These are phyloP conservation scores for Lichtheimia hyalospora DNA, from an alignment of 371 early-diverging fungal species.

Conservation along the genomic window DNA sequence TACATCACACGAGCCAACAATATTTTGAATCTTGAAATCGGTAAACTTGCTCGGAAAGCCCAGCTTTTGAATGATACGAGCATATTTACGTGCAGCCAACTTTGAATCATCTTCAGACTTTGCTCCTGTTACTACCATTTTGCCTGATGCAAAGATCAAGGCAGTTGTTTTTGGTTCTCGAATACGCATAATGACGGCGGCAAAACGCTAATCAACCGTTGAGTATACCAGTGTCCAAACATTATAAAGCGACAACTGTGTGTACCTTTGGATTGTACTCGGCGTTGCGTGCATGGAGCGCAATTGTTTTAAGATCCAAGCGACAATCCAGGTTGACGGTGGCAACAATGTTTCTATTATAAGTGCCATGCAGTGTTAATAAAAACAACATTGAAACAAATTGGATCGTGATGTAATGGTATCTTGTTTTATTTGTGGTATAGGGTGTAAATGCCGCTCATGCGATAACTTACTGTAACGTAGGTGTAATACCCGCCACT, in stretches of 20 bases:
- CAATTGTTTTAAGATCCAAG: constrained; percentile 99
- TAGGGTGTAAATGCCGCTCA: neutral
- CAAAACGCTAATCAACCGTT: constrained; percentile 87
- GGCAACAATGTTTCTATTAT: constrained; percentile 97
- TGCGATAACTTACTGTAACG: constrained; percentile 73
- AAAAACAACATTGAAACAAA: constrained; percentile 11
- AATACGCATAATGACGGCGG: constrained; percentile 99
- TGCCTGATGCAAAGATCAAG: constrained; percentile 99
- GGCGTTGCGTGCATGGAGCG: constrained; percentile 99
- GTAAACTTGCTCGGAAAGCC: constrained; percentile 99
- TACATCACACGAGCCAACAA: constrained; percentile 99
- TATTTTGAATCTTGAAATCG: constrained; percentile 99
- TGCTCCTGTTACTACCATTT: constrained; percentile 99
- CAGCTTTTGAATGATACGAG: constrained; percentile 99
- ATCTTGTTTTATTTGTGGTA: neutral
- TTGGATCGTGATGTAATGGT: neutral
- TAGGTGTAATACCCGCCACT: constrained; percentile 79
- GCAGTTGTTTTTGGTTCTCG: constrained; percentile 99
- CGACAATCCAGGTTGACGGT: constrained; percentile 99
- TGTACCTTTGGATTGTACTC: constrained; percentile 99
- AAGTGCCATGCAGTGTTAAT: constrained; percentile 10
- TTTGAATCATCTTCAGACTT: constrained; percentile 97
- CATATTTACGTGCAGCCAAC: constrained; percentile 99
- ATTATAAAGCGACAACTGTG: constrained; percentile 3
- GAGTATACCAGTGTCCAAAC: constrained; percentile 8